Evolutionary conservation across 495 filamentous ascomycete species (phyloP).

Genomic region (Trichocladium antarcticum): DNA sequence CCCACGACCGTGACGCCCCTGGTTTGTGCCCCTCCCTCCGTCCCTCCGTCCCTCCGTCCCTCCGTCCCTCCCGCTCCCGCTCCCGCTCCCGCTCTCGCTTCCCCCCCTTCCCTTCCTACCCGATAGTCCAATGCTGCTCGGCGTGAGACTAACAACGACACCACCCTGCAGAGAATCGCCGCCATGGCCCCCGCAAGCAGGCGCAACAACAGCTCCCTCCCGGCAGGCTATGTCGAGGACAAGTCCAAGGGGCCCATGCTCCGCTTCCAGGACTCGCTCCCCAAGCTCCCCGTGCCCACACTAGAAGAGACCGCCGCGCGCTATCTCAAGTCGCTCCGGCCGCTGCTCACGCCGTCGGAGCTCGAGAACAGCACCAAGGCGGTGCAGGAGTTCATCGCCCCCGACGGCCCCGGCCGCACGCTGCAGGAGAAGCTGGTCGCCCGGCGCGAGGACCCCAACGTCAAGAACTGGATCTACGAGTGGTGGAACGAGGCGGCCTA

Average conservation of each 20-base stretch:
- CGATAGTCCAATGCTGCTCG: no score
- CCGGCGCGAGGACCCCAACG: constrained; percentile 67
- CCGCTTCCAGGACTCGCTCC: constrained; percentile 91
- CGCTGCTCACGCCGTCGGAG: constrained; percentile 62
- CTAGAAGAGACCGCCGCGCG: constrained; percentile 85
- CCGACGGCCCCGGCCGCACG: constrained; percentile 68
- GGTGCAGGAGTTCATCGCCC: constrained; percentile 70
- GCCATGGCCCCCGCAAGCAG: constrained; percentile 42
- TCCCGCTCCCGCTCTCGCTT: no score
- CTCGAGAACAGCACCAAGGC: constrained; percentile 67
- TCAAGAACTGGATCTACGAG: constrained; percentile 89
- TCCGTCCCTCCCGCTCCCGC: no score
- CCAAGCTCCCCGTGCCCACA: constrained; percentile 78
- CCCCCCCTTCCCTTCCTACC: no score
- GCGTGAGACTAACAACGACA: no score
- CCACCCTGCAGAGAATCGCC: constrained; percentile 26
- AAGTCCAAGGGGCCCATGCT: constrained; percentile 84
- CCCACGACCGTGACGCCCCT: constrained; percentile 15
- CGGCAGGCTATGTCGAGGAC: constrained; percentile 80
- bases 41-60: no score
- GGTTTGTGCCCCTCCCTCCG: constrained; percentile 15
- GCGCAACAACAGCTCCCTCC: constrained; percentile 51
- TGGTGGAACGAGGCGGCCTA: constrained; percentile 98
- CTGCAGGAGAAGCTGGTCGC: constrained; percentile 83
- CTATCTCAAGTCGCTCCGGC: constrained; percentile 87